phyloP scores from a whole-genome alignment of 2,329 filamentous ascomycete species.

The Achaetomium macrosporum region DNA sequence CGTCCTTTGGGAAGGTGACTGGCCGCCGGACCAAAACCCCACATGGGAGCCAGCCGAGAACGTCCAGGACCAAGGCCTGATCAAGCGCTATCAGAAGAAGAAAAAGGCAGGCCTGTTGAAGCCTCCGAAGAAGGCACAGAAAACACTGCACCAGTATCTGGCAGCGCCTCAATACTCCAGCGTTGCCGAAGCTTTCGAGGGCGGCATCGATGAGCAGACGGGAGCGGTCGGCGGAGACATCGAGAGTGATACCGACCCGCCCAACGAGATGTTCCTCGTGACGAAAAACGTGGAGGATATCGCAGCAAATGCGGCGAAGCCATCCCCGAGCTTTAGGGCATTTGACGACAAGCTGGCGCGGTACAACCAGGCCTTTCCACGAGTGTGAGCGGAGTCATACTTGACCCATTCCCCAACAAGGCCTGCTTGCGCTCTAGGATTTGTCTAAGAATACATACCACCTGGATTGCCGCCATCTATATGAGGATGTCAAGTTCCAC shows the following conservation, averaged over 20 bases:
- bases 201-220: slow-evolving; percentile 19
- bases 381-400: not conserved
- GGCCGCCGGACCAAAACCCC: slow-evolving; percentile 50
- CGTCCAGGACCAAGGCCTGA: slow-evolving; percentile 35
- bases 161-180: slow-evolving; percentile 20
- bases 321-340: not conserved
- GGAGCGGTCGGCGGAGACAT: not conserved
- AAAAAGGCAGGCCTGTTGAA: slow-evolving; percentile 21
- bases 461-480: too few species aligned
- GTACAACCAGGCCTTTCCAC: slow-evolving; percentile 8
- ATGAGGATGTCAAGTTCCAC: too few species aligned
- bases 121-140: slow-evolving; percentile 13
- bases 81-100: slow-evolving; percentile 37
- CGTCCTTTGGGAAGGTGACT: slow-evolving; percentile 52
- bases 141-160: slow-evolving; percentile 13
- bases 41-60: slow-evolving; percentile 54
- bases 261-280: slow-evolving; percentile 15
- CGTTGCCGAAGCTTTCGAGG: slow-evolving; percentile 27
- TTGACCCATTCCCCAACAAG: too few species aligned
- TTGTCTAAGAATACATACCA: too few species aligned
- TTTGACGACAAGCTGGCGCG: slow-evolving; percentile 11
- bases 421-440: too few species aligned
- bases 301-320: not conserved
- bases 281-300: slow-evolving; percentile 11
- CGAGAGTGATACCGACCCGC: slow-evolving; percentile 13